Base-by-base conservation (phyloP, 2,329 filamentous ascomycete genomes). In the Penicillium brasilianum region DNA sequence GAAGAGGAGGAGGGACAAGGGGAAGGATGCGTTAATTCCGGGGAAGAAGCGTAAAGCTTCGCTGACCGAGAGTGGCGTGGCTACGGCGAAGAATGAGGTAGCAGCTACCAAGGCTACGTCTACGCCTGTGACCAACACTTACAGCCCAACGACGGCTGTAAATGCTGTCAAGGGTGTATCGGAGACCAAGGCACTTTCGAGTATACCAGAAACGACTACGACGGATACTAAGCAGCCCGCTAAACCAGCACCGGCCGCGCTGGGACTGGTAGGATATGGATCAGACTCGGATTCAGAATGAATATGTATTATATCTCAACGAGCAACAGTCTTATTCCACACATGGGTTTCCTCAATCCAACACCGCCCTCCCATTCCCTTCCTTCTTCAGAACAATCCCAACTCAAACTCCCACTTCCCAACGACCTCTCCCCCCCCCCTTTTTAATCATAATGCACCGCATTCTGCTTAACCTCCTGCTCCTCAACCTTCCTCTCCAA, bases 401-500 rank as follows among this genome's bases (percentile, higher is more conserved):
- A 49, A 2, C 6, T 11, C 18, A 28, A 10, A 25, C 20, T 16
- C 3, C 18, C 16, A 2, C 22, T 10, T 11, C 50, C 30, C 20
- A 20, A n/a, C n/a, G n/a, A n/a, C n/a, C n/a, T 10, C 16, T 1
- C 13, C 2, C 37, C n/a, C 10, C 14, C 18, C 37, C n/a, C 10
- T 11, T 18, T 49, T 52, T 66, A 64, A 55, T 69, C 63, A 60
- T 58, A 58, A 60, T 69, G 66, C 44, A 62, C 16, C 13, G 51
- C 36, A 28, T 66, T 62, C 37, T 66, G 66, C 77, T 89, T 88
- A 57, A 82, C 79, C 70, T 82, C 79, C 49, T 87, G 84, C 72
- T 87, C 85, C 57, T 82, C 79, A 4, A 86, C 80, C 43, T 87
- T 79, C 36, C 83, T 80, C 76, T 89, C 86, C 41, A 90, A 71